Percentiles rank a stretch among this genome's conserved stretches.
These are phyloP conservation scores for Mucor irregularis DNA, from an alignment of 371 early-diverging fungal species.

Conservation along the genomic window DNA sequence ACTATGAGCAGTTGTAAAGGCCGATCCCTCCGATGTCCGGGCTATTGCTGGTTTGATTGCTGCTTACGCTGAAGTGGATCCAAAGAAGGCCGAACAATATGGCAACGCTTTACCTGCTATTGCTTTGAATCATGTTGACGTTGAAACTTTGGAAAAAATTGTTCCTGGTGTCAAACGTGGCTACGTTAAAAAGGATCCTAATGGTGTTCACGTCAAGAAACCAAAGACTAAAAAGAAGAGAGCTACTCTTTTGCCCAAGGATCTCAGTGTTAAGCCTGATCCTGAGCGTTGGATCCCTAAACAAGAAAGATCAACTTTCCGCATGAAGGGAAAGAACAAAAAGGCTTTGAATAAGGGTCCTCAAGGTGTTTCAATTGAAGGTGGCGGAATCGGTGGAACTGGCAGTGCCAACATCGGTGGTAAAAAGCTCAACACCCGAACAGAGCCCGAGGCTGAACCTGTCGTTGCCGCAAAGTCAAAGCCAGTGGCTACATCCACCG, in stretches of 20 bases:
- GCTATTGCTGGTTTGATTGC: background rate
- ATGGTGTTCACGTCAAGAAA: conserved; percentile 26
- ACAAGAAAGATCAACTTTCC: conserved; percentile 63
- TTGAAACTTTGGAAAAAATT: conserved; percentile 54
- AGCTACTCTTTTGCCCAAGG: conserved; percentile 63
- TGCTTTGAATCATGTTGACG: conserved; percentile 43
- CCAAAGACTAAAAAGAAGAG: conserved; percentile 64
- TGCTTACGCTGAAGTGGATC: conserved; percentile 38
- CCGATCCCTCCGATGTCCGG: conserved; percentile 30
- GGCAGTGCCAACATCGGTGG: conserved; percentile 74
- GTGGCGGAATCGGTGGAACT: conserved; percentile 71
- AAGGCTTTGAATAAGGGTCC: conserved; percentile 56
- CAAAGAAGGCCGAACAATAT: conserved; percentile 71
- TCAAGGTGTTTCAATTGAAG: conserved; percentile 61
- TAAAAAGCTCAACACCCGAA: conserved; percentile 1
- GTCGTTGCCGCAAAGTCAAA: background rate
- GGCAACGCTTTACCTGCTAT: conserved; percentile 58
- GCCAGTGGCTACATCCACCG: background rate
- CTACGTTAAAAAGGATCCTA: conserved; percentile 52
- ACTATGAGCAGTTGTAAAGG: conserved; percentile 71
- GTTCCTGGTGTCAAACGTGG: conserved; percentile 68
- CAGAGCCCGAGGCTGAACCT: too few relatives aligned
- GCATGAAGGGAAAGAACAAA: conserved; percentile 57
- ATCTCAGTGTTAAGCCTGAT: conserved; percentile 55
- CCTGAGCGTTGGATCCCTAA: conserved; percentile 81